Conservation (phyloP, 352 stramenopile species). For the Pythium phragmiticola region DNA sequence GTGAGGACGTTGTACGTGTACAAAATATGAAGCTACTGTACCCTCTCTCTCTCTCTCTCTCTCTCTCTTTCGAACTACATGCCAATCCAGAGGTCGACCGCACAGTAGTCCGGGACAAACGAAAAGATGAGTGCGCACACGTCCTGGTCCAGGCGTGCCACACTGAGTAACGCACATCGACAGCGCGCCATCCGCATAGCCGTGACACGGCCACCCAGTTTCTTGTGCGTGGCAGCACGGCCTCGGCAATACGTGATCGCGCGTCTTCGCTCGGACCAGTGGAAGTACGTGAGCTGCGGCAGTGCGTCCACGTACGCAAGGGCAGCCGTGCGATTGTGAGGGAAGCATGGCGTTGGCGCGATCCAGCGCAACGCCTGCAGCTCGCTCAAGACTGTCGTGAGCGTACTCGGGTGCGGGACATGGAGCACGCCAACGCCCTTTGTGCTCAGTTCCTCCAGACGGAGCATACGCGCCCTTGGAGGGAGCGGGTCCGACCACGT, state of each 20-base stretch:
- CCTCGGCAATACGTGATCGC: background rate
- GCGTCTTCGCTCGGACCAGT: background rate
- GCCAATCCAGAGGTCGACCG: background rate
- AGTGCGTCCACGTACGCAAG: background rate
- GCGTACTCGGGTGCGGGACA: background rate
- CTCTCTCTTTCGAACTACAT: background rate
- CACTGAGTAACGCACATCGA: background rate
- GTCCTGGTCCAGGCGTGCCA: background rate
- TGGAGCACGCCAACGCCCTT: background rate
- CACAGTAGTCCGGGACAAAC: background rate
- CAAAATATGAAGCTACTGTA: too few relatives aligned
- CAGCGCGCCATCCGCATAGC: background rate
- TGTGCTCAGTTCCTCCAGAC: background rate
- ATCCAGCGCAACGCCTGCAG: background rate
- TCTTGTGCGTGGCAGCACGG: background rate
- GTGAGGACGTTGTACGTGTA: background rate
- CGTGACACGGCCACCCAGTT: background rate
- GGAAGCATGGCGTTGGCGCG: background rate
- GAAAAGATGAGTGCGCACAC: conserved; percentile 1
- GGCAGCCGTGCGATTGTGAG: background rate
- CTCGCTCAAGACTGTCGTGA: background rate
- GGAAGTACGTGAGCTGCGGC: conserved; percentile 1
- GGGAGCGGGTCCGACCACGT: background rate
- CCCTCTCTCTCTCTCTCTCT: background rate
- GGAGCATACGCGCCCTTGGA: background rate